Evolutionary conservation across 495 filamentous ascomycete species (phyloP).

Genomic region (Hypoxylon fragiforme): DNA sequence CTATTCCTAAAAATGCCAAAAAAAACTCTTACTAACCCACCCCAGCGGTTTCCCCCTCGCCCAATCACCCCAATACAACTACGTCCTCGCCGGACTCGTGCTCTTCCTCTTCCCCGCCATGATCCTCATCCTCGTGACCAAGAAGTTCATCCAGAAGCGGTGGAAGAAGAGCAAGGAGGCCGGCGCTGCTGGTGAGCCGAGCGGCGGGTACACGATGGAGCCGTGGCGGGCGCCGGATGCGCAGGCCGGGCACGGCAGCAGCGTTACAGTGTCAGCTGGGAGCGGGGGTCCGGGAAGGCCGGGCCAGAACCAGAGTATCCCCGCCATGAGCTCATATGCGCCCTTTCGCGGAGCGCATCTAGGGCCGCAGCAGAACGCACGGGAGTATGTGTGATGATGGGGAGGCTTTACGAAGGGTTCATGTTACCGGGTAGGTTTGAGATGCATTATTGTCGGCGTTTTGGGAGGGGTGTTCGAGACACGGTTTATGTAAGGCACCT

Average conservation of each 20-base stretch:
- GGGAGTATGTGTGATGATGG: constrained; percentile 19
- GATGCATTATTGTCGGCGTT: no score
- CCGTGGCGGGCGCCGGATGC: constrained; percentile 27
- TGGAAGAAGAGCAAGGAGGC: constrained; percentile 22
- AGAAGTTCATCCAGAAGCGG: constrained; percentile 22
- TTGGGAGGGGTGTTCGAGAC: no score
- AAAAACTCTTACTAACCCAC: neutral
- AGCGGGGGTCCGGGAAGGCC: constrained; percentile 1
- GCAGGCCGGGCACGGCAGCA: neutral
- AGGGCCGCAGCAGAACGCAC: constrained; percentile 7
- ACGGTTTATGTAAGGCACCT: no score
- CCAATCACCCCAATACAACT: constrained; percentile 40
- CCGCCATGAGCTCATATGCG: constrained; percentile 13
- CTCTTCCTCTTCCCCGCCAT: constrained; percentile 35
- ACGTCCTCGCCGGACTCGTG: constrained; percentile 39
- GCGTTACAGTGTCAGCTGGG: neutral
- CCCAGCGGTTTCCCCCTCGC: constrained; percentile 47
- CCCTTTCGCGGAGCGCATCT: constrained; percentile 11
- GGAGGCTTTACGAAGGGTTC: constrained; percentile 1
- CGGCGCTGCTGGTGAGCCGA: neutral
- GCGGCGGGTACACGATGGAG: constrained; percentile 30
- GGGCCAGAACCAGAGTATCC: constrained; percentile 21
- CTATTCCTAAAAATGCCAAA: no score
- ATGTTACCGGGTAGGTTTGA: no score
- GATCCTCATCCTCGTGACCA: constrained; percentile 27